phyloP scores from a whole-genome alignment of 1,139 yeast genomes.

The Nakaseomyces kungkrabaensis region DNA sequence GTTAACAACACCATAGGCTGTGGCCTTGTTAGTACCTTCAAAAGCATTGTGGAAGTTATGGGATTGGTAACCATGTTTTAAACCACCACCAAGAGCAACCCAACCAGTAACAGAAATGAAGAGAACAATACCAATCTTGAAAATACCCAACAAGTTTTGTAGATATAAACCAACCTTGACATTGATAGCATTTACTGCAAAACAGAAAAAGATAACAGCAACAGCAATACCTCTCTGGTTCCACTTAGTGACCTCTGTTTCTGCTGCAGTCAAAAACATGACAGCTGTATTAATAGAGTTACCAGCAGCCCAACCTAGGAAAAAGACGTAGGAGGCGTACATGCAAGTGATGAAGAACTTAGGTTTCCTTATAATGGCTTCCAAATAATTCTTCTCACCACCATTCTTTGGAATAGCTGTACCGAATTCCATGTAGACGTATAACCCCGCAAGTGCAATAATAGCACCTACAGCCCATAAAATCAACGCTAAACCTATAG shows the following conservation, averaged over 20 bases:
- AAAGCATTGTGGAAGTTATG: conserved; percentile 57
- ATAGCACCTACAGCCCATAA: conserved; percentile 73
- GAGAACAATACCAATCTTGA: conserved; percentile 58
- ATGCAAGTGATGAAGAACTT: conserved; percentile 59
- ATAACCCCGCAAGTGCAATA: conserved; percentile 63
- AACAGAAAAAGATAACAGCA: conserved; percentile 64
- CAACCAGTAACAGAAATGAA: conserved; percentile 69
- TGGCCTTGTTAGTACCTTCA: conserved; percentile 44
- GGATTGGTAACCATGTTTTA: conserved; percentile 42
- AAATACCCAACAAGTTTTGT: conserved; percentile 60
- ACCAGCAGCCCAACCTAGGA: conserved; percentile 82
- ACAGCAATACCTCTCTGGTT: conserved; percentile 66
- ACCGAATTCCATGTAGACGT: conserved; percentile 78
- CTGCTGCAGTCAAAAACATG: conserved; percentile 54
- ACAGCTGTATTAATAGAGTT: conserved; percentile 29
- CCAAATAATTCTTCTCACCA: conserved; percentile 79
- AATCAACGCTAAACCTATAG: conserved; percentile 62
- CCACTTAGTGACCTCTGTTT: conserved; percentile 59
- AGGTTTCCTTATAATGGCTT: conserved; percentile 60
- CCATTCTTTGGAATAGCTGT: conserved; percentile 79
- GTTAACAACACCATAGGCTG: conserved; percentile 67
- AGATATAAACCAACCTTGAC: conserved; percentile 58
- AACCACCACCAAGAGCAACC: conserved; percentile 71
- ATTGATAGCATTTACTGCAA: conserved; percentile 51
- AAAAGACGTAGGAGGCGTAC: conserved; percentile 67